Conservation (phyloP, 1,139 yeast genomes). For the Pneumocystis jirovecii region DNA sequence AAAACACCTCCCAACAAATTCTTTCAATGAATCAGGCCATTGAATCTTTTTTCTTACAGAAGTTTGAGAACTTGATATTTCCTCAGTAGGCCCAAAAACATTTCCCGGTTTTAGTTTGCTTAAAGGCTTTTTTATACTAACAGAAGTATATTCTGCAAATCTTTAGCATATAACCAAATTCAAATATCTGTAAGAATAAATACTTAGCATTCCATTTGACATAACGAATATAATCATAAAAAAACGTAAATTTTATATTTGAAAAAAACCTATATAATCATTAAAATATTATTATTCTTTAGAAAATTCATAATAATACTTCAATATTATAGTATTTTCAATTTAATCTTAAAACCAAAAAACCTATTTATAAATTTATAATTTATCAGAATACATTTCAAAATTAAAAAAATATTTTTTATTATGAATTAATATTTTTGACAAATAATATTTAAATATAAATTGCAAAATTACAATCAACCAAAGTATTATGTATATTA, state of each 20-base stretch:
- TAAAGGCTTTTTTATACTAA: not conserved
- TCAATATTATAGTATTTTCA: not conserved
- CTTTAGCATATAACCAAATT: not conserved
- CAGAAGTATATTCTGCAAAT: not conserved
- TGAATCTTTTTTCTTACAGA: constrained; percentile 10
- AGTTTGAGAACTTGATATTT: not conserved
- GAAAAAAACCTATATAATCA: not conserved
- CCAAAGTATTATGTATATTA: not conserved
- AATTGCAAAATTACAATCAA: not conserved
- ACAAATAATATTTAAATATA: not conserved
- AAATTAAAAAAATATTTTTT: not conserved
- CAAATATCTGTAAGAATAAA: not conserved
- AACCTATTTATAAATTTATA: not conserved
- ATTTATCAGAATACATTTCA: not conserved
- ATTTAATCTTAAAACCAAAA: not conserved
- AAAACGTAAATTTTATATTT: not conserved
- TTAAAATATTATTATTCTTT: not conserved
- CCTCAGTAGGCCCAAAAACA: not conserved
- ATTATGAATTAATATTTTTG: not conserved
- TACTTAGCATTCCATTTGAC: not conserved
- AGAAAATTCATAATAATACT: not conserved
- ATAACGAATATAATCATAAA: not conserved
- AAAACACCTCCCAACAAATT: constrained; percentile 36
- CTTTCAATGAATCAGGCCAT: constrained; percentile 38
- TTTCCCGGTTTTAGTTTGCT: not conserved